phyloP scores from a whole-genome alignment of 2,329 filamentous ascomycete genomes.

The Grosmannia huntii region DNA sequence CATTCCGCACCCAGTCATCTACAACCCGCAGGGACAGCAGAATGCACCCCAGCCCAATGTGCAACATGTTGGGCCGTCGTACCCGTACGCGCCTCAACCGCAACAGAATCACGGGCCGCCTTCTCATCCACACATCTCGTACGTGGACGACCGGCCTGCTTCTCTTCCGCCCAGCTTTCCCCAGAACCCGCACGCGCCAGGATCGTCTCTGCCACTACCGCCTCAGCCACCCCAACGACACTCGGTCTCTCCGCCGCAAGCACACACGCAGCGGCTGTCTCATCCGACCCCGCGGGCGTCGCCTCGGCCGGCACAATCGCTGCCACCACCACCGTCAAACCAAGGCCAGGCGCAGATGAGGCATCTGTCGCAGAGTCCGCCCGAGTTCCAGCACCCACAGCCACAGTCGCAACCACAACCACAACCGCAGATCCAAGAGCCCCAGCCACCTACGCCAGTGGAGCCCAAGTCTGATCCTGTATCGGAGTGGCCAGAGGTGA shows the following conservation, averaged over 20 bases:
- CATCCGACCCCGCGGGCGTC: slow-evolving; percentile 39
- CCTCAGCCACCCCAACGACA: slow-evolving; percentile 31
- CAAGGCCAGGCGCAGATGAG: neutral
- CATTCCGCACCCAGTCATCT: slow-evolving; percentile 76
- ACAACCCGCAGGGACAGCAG: slow-evolving; percentile 50
- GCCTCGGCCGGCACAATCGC: slow-evolving; percentile 25
- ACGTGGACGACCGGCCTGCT: slow-evolving; percentile 60
- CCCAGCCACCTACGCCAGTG: slow-evolving; percentile 38
- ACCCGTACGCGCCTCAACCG: slow-evolving; percentile 24
- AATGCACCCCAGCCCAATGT: slow-evolving; percentile 22
- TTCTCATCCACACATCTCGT: slow-evolving; percentile 44
- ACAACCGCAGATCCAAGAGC: slow-evolving; percentile 27
- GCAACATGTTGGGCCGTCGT: slow-evolving; percentile 3
- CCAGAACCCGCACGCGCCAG: slow-evolving; percentile 32
- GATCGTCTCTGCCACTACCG: slow-evolving; percentile 24
- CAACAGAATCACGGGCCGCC: slow-evolving; percentile 23
- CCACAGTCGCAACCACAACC: slow-evolving; percentile 22
- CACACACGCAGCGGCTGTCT: slow-evolving; percentile 37
- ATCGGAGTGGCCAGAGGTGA: slow-evolving; percentile 32
- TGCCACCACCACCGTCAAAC: slow-evolving; percentile 25
- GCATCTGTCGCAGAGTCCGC: neutral
- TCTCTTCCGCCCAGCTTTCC: slow-evolving; percentile 58
- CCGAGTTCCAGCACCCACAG: slow-evolving; percentile 19
- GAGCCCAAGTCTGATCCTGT: slow-evolving; percentile 4
- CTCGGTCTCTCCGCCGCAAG: slow-evolving; percentile 48